These are phyloP conservation scores for Acorus calamus DNA, from an alignment of 106 monocot genomes.

Conservation along the genomic window DNA sequence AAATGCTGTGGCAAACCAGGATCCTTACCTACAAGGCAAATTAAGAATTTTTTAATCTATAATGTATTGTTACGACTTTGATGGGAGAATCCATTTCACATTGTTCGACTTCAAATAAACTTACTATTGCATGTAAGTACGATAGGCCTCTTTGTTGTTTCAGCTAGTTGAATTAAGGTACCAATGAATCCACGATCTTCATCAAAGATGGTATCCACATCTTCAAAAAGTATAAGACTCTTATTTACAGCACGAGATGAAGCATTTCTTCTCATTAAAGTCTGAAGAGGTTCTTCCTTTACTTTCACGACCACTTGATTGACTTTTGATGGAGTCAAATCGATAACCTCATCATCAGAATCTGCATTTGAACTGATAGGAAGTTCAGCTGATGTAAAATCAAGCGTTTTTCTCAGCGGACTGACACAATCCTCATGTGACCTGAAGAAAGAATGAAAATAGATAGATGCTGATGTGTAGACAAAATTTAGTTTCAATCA, in stretches of 20 bases:
- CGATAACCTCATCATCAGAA: slow-evolving; percentile 7
- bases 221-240: slow-evolving; percentile 86
- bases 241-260: slow-evolving; percentile 35
- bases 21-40: slow-evolving; percentile 41
- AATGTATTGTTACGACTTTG: background rate
- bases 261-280: slow-evolving; percentile 9
- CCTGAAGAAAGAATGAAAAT: slow-evolving; percentile 27
- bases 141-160: slow-evolving; percentile 83
- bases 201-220: slow-evolving; percentile 86
- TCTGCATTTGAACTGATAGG: slow-evolving; percentile 10
- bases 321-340: slow-evolving; percentile 11
- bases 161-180: slow-evolving; percentile 73
- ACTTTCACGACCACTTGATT: background rate
- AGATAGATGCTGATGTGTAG: no score
- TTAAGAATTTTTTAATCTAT: no score
- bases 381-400: slow-evolving; percentile 8
- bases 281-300: background rate
- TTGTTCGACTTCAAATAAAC: slow-evolving; percentile 6
- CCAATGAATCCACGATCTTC: slow-evolving; percentile 86
- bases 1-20: slow-evolving; percentile 53
- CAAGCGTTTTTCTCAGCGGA: slow-evolving; percentile 14
- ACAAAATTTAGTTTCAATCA: no score
- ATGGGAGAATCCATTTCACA: background rate
- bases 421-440: slow-evolving; percentile 25
- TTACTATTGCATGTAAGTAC: slow-evolving; percentile 92